A percentile compares a stretch with the other conserved stretches of the same genome.
Evolutionary conservation across 2,329 filamentous ascomycete genomes (phyloP).

Genomic region (Coniosporium tulheliwenetii): DNA sequence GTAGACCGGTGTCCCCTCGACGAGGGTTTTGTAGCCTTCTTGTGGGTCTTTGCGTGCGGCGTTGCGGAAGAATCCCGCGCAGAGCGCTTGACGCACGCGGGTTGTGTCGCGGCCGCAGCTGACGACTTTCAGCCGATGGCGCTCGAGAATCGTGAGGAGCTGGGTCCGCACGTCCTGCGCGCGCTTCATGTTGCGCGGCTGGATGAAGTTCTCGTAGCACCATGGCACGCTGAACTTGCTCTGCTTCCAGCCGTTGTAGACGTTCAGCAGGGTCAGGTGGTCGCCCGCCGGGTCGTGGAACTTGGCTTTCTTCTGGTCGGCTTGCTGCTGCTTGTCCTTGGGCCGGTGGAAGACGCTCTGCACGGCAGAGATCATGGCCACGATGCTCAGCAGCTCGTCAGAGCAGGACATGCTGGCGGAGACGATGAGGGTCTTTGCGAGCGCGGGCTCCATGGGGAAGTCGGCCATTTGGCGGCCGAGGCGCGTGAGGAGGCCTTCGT

Average conservation of each 20-base stretch:
- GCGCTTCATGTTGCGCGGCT: constrained; percentile 73
- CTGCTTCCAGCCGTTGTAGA: constrained; percentile 94
- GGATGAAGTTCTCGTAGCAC: constrained; percentile 98
- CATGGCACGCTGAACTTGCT: constrained; percentile 70
- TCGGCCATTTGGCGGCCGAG: constrained; percentile 95
- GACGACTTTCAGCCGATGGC: constrained; percentile 67
- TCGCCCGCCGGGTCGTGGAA: constrained; percentile 94
- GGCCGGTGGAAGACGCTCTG: constrained; percentile 84
- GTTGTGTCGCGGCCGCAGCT: constrained; percentile 80
- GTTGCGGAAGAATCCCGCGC: constrained; percentile 91
- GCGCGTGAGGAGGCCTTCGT: constrained; percentile 84
- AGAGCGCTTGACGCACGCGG: constrained; percentile 76
- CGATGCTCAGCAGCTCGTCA: constrained; percentile 86
- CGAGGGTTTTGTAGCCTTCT: constrained; percentile 94
- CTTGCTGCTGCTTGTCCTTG: constrained; percentile 91
- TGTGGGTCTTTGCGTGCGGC: constrained; percentile 86
- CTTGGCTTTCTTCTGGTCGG: constrained; percentile 93
- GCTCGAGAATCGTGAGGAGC: constrained; percentile 82
- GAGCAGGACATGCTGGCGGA: constrained; percentile 79
- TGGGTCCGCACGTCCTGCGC: constrained; percentile 89
- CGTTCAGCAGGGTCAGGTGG: constrained; percentile 86
- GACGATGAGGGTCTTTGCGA: constrained; percentile 80
- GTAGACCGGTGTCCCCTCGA: constrained; percentile 88
- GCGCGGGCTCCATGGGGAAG: constrained; percentile 90
- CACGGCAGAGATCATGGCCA: constrained; percentile 75